These are phyloP conservation scores for Linnemannia elongata DNA, from an alignment of 192 early-diverging fungal species.

Conservation along the genomic window DNA sequence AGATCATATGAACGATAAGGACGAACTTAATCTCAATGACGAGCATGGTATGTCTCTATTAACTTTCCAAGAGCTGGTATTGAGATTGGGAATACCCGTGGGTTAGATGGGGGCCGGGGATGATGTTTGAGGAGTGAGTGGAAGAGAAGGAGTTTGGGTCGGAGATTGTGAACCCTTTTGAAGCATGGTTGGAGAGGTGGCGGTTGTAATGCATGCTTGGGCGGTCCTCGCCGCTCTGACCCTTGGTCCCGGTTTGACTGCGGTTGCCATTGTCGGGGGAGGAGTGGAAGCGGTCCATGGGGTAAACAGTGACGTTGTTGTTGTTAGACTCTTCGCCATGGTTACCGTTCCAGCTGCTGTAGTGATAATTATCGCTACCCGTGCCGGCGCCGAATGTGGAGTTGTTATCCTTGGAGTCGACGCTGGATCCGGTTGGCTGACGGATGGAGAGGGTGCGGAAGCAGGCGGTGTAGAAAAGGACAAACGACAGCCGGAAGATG, in stretches of 20 bases:
- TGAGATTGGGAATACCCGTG: conserved; percentile 17
- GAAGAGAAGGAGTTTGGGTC: conserved; percentile 18
- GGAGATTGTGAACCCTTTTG: conserved; percentile 48
- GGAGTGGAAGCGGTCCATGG: conserved; percentile 27
- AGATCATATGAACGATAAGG: too few species aligned
- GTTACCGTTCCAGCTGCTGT: not conserved
- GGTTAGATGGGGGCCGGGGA: conserved; percentile 1
- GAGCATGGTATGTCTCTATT: too few species aligned
- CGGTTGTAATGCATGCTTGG: conserved; percentile 41
- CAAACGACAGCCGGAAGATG: conserved; percentile 49
- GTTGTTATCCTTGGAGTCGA: conserved; percentile 38
- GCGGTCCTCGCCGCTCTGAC: not conserved
- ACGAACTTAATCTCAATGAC: too few species aligned
- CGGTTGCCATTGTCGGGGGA: not conserved
- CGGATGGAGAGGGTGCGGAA: conserved; percentile 52
- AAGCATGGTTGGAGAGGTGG: conserved; percentile 51
- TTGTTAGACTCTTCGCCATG: not conserved
- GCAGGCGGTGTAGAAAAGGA: conserved; percentile 51
- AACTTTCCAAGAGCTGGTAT: conserved; percentile 9
- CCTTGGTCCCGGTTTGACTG: not conserved
- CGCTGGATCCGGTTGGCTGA: conserved; percentile 46
- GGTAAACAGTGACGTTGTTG: conserved; percentile 49
- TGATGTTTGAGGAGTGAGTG: not conserved
- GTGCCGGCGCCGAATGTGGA: not conserved
- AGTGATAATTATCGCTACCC: not conserved